phyloP scores from a whole-genome alignment of 1,284 basidiomycete genomes.

The Heterobasidion occidentale region DNA sequence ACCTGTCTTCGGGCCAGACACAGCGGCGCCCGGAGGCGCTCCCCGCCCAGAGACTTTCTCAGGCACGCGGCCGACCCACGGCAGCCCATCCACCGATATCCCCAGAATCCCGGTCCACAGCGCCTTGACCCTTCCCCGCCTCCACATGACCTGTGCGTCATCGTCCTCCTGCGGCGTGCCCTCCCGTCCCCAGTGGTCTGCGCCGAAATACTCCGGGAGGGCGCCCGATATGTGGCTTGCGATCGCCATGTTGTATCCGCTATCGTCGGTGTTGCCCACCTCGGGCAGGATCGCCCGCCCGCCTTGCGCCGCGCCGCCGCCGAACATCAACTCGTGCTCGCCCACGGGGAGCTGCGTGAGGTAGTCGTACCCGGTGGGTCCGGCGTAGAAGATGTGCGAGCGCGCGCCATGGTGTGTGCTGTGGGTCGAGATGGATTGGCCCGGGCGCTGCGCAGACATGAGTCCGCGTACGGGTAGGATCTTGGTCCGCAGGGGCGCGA shows the following conservation, averaged over 20 bases:
- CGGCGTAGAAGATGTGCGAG: constrained; percentile 53
- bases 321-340: constrained; percentile 56
- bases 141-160: constrained; percentile 20
- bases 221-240: constrained; percentile 30
- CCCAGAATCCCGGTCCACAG: constrained; percentile 48
- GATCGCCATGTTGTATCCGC: constrained; percentile 23
- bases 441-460: constrained; percentile 60
- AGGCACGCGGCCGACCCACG: constrained; percentile 40
- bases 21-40: constrained; percentile 2
- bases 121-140: constrained; percentile 31
- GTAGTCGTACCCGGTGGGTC: constrained; percentile 52
- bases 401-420: constrained; percentile 28
- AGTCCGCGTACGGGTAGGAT: constrained; percentile 51
- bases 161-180: constrained; percentile 12
- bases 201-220: constrained; percentile 36
- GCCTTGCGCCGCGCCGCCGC: constrained; percentile 35
- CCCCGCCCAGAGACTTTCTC: constrained; percentile 25
- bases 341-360: constrained; percentile 56
- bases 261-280: constrained; percentile 36
- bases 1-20: background rate
- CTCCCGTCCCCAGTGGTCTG: constrained; percentile 30
- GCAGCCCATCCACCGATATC: constrained; percentile 32
- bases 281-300: constrained; percentile 27
- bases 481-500: constrained; percentile 35
- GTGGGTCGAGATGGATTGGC: constrained; percentile 20